Evolutionary conservation across 2,329 filamentous ascomycete genomes (phyloP).

Genomic region (Penicillium sp.): DNA sequence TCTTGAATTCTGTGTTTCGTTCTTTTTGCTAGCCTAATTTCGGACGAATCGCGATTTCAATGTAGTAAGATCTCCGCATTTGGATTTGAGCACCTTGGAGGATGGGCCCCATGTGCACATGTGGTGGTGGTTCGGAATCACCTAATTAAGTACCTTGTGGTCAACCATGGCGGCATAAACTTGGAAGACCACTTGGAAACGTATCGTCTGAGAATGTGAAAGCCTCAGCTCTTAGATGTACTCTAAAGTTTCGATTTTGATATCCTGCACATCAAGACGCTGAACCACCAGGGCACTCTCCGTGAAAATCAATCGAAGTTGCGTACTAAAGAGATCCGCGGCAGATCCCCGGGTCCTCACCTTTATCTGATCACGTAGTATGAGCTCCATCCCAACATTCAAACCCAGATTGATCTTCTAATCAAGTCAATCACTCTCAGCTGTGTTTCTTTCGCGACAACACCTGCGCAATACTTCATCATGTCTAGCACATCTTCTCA

Average conservation of each 20-base stretch:
- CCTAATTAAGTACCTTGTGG: constrained; percentile 11
- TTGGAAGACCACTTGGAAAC: background rate
- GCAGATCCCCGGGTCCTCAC: constrained; percentile 7
- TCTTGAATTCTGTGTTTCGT: background rate
- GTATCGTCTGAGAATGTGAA: background rate
- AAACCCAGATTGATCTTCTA: background rate
- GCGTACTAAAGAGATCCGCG: constrained; percentile 1
- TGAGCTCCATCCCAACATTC: background rate
- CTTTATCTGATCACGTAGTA: constrained; percentile 9
- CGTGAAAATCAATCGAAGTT: background rate
- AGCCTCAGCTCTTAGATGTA: background rate
- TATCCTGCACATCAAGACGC: background rate
- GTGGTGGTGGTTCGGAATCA: background rate
- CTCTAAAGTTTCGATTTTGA: background rate
- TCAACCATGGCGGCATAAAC: background rate
- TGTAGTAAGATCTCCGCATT: background rate
- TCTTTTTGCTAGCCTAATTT: background rate
- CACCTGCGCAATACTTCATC: background rate
- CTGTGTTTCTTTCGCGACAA: background rate
- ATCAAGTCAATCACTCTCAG: background rate
- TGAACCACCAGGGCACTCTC: background rate
- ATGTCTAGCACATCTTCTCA: constrained; percentile 1
- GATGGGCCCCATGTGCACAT: background rate
- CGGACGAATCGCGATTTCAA: too few relatives aligned
- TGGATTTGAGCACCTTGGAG: constrained; percentile 7